Evolutionary conservation across 208 protist genomes (phyloP), one percentile per base, ranked within the genome.

Genomic region (Phytomonas serpens): DNA sequence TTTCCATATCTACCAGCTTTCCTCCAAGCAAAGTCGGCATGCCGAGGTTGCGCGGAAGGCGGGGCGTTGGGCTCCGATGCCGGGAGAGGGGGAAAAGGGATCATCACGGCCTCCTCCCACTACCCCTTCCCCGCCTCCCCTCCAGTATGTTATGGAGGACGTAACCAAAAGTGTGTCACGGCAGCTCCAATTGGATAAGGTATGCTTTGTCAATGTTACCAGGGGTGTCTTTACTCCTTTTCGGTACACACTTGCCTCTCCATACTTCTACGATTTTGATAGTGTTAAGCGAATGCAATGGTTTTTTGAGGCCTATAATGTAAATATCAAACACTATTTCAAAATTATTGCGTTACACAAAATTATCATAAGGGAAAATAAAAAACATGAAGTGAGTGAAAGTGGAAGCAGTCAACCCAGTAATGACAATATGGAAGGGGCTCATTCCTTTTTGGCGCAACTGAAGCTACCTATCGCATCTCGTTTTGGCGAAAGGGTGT

Each of bases 21-120:
- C 86, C 5, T 86, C 84, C 36, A 89, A 89, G 73, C 92, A 96
- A 79, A 71, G 79, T 67, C 83, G 87, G 7, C 89, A 96, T 74
- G 92, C 89, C 3, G 84, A 86, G 73, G 86, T 84, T 47, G 86
- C 83, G 27, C 73, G 80, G n/a, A 74, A 62, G 10, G 79, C 80
- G 4, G 92, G 92, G 29, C 79, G 92, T 23, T 90, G 83, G 81
- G 88, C 74, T 34, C 81, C 70, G 30, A 69, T 75, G 70, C 85
- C 76, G 6, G 73, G 23, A 68, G 67, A 70, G 16, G 38, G 32
- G 14, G 37, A 37, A 34, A 16, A 9, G 57, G 67, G 68, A 13
- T 27, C 57, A 40, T 32, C 51, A 6, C 47, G 77, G 19, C 78
- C 71, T 19, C 62, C 74, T 37, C 76, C 74, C 2, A 71, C 78